These are phyloP conservation scores for Luffa aegyptiaca DNA, from an alignment of 306 rosid genomes.

Conservation along the genomic window DNA sequence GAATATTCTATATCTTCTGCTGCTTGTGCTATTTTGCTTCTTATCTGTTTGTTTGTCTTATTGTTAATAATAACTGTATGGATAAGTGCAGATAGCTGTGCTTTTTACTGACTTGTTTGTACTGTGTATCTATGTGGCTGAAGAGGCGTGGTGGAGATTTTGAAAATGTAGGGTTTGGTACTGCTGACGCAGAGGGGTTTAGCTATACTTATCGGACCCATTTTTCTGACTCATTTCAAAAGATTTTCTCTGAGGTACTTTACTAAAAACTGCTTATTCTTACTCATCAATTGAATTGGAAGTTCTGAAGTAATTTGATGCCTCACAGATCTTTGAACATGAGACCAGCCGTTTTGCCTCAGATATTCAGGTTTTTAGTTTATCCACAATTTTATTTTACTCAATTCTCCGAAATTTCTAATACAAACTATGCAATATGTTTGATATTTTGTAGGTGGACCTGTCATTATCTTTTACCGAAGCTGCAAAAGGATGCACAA, in stretches of 20 bases:
- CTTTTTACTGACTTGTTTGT: conserved; percentile 9
- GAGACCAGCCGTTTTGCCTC: conserved; percentile 42
- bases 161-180: conserved; percentile 36
- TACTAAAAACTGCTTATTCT: background rate
- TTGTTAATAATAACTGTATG: background rate
- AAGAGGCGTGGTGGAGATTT: conserved; percentile 38
- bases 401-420: background rate
- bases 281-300: background rate
- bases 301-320: conserved; percentile 6
- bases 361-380: conserved; percentile 54
- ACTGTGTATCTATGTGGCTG: conserved; percentile 14
- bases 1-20: background rate
- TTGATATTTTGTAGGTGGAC: conserved; percentile 43
- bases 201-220: conserved; percentile 31
- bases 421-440: conserved; percentile 3
- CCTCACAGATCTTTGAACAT: conserved; percentile 79
- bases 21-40: conserved; percentile 4
- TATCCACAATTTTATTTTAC: background rate
- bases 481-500: conserved; percentile 84
- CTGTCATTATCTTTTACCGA: conserved; percentile 63
- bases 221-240: conserved; percentile 80
- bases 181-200: conserved; percentile 25
- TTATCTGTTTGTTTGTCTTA: background rate
- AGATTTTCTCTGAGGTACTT: conserved; percentile 82
- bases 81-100: background rate